A percentile compares a stretch with the other conserved stretches of the same genome.
These are phyloP conservation scores for Nicotiana undulata DNA, from an alignment of 257 asterid species.

Conservation along the genomic window DNA sequence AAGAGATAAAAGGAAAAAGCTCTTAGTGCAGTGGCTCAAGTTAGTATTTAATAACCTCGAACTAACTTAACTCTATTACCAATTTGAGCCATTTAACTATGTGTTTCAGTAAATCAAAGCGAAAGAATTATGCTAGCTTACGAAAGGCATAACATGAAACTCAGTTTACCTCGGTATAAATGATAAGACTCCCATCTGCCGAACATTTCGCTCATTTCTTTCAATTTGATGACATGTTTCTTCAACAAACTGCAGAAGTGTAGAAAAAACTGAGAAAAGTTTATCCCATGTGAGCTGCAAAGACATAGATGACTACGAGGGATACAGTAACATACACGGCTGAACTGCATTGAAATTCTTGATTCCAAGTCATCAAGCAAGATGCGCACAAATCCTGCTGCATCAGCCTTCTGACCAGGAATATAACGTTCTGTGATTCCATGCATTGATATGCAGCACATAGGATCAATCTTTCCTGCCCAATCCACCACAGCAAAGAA, in stretches of 20 bases:
- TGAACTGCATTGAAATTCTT: constrained; percentile 66
- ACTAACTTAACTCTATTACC: neutral
- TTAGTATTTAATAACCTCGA: neutral
- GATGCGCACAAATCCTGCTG: constrained; percentile 82
- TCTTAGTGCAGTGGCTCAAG: neutral
- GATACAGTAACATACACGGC: constrained; percentile 57
- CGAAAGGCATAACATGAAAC: constrained; percentile 1
- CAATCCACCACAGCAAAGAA: constrained; percentile 93
- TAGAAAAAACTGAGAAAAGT: constrained; percentile 16
- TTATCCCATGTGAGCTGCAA: constrained; percentile 1
- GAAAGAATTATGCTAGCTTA: neutral
- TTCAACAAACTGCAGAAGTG: constrained; percentile 71
- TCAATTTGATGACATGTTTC: constrained; percentile 97
- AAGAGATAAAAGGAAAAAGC: neutral
- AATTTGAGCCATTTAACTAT: neutral
- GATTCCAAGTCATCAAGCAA: constrained; percentile 93
- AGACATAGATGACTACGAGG: neutral
- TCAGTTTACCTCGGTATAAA: constrained; percentile 74
- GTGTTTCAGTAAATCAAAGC: neutral
- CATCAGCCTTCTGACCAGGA: constrained; percentile 88
- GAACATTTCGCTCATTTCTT: constrained; percentile 71
- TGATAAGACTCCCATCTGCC: constrained; percentile 78
- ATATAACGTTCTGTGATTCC: constrained; percentile 90
- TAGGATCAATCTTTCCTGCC: constrained; percentile 96
- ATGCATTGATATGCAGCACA: constrained; percentile 95